Evolutionary conservation across 2,329 filamentous ascomycete genomes (phyloP).

Genomic region (Talaromyces albobiverticillius): DNA sequence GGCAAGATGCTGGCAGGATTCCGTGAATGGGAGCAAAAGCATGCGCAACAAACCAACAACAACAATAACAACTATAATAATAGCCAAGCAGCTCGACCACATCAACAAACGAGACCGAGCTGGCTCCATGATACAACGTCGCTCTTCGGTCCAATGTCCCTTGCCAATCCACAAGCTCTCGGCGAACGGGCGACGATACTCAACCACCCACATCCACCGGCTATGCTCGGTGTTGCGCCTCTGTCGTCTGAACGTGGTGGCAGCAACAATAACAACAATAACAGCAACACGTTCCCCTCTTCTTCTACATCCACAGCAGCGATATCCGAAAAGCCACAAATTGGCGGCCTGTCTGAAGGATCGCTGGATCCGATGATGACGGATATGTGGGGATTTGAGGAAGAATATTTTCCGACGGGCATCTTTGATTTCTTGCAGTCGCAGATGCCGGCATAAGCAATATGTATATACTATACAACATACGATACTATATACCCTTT

Average conservation of each 20-base stretch:
- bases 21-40: constrained; percentile 39
- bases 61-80: background rate
- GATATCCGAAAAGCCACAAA: constrained; percentile 21
- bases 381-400: constrained; percentile 40
- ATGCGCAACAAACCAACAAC: constrained; percentile 12
- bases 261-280: background rate
- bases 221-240: constrained; percentile 35
- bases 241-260: constrained; percentile 35
- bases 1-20: constrained; percentile 39
- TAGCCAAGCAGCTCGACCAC: constrained; percentile 15
- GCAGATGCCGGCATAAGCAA: constrained; percentile 37
- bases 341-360: constrained; percentile 32
- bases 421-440: constrained; percentile 42
- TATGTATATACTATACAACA: background rate
- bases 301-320: constrained; percentile 5
- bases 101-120: constrained; percentile 17
- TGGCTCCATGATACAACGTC: constrained; percentile 27
- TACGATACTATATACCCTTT: background rate
- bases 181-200: constrained; percentile 36
- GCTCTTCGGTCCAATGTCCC: constrained; percentile 35
- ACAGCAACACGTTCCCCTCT: constrained; percentile 25
- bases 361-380: constrained; percentile 41
- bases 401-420: constrained; percentile 41
- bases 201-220: constrained; percentile 29
- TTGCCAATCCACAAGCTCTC: constrained; percentile 35